Conservation (phyloP, 768 basidiomycete genomes). For the Tricholoma flavovirens region DNA sequence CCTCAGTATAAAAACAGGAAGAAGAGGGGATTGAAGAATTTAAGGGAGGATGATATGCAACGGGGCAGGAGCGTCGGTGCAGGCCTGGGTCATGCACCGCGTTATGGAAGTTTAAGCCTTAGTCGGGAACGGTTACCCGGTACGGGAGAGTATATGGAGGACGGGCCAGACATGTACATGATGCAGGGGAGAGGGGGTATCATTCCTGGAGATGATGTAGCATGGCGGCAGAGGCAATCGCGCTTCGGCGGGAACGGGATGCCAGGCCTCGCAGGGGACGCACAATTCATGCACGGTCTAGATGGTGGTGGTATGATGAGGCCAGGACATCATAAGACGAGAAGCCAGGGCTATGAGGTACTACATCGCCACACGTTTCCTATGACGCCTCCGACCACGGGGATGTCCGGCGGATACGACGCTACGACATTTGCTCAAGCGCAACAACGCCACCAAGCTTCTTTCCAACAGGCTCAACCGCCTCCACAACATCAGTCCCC, state of each 20-base stretch:
- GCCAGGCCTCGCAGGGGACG: conserved; percentile 26
- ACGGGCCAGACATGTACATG: conserved; percentile 51
- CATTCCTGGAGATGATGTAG: conserved; percentile 27
- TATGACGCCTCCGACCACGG: conserved; percentile 9
- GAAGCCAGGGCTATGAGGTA: conserved; percentile 26
- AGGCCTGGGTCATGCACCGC: conserved; percentile 7
- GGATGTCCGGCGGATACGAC: conserved; percentile 16
- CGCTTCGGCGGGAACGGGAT: conserved; percentile 25
- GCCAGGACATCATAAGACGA: conserved; percentile 14
- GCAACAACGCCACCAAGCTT: conserved; percentile 8
- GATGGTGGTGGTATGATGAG: conserved; percentile 8
- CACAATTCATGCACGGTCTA: conserved; percentile 9
- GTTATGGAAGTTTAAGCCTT: conserved; percentile 20
- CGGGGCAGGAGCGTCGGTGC: conserved; percentile 25
- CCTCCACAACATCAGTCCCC: neutral
- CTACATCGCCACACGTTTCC: conserved; percentile 24
- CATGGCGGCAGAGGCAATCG: conserved; percentile 25
- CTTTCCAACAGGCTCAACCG: conserved; percentile 4
- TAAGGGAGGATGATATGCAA: conserved; percentile 18
- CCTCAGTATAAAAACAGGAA: conserved; percentile 86
- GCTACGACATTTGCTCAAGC: conserved; percentile 22
- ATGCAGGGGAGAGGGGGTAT: conserved; percentile 57
- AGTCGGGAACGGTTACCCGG: conserved; percentile 24
- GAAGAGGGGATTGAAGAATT: conserved; percentile 55
- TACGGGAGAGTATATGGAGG: conserved; percentile 18